A percentile compares a stretch with the other conserved stretches of the same genome.
These are phyloP conservation scores for Fusarium vanettenii DNA, from an alignment of 2,329 filamentous ascomycete species.

Conservation along the genomic window DNA sequence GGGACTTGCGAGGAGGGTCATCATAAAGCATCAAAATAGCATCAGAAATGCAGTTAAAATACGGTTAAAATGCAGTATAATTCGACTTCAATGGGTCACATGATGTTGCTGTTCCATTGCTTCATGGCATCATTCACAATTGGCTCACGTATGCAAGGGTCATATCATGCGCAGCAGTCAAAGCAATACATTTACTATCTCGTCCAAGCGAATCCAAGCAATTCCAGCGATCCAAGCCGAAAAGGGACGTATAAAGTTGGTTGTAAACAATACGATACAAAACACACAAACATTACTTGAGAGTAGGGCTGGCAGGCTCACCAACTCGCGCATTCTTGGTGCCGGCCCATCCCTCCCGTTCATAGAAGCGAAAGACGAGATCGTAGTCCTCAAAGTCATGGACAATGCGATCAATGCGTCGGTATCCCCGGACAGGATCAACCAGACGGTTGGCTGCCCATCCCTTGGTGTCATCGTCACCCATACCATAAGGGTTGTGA, in stretches of 20 bases:
- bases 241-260: conserved; percentile 12
- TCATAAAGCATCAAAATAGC: background rate
- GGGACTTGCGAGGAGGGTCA: background rate
- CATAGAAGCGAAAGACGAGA: conserved; percentile 95
- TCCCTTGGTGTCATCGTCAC: conserved; percentile 53
- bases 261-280: conserved; percentile 10
- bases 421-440: conserved; percentile 87
- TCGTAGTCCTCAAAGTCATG: conserved; percentile 98
- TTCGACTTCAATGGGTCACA: background rate
- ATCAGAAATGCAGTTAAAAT: background rate
- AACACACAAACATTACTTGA: conserved; percentile 36
- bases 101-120: background rate
- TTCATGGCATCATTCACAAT: background rate
- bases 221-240: background rate
- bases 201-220: background rate
- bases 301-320: conserved; percentile 52
- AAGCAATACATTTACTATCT: background rate
- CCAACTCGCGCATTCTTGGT: conserved; percentile 65
- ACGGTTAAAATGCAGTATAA: background rate
- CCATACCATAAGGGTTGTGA: conserved; percentile 55
- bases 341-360: conserved; percentile 81
- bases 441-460: conserved; percentile 65
- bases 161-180: background rate
- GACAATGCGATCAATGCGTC: conserved; percentile 91
- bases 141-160: background rate